A percentile compares a stretch with the other conserved stretches of the same genome.
phyloP scores from a whole-genome alignment of 2,329 filamentous ascomycete species.

The Tothia fuscella region DNA sequence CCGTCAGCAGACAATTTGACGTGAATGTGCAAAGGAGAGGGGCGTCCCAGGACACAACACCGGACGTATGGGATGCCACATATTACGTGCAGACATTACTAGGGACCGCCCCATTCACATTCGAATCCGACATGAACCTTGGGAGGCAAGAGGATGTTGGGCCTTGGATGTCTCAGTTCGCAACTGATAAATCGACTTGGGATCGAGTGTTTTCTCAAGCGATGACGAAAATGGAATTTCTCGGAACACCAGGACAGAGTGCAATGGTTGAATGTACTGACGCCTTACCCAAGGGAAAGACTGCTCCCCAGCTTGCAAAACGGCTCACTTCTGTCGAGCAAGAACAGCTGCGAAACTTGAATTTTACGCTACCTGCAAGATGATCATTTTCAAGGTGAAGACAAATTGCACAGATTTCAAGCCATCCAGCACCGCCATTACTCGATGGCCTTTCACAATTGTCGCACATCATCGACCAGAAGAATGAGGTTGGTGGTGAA shows the following conservation, averaged over 20 bases:
- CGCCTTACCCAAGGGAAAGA: not conserved
- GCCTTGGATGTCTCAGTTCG: not conserved
- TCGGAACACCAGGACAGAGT: not conserved
- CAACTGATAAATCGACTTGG: not conserved
- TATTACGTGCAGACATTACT: slow-evolving; percentile 18
- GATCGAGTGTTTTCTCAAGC: not conserved
- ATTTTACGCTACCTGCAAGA: not conserved
- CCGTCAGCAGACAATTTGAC: slow-evolving; percentile 35
- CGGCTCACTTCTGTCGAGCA: too few species aligned
- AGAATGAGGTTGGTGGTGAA: too few species aligned
- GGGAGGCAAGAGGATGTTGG: slow-evolving; percentile 1
- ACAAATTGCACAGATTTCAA: too few species aligned
- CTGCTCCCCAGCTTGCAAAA: too few species aligned
- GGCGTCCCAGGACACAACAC: slow-evolving; percentile 10
- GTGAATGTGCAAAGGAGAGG: slow-evolving; percentile 18
- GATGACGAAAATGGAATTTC: not conserved
- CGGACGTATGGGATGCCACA: slow-evolving; percentile 13
- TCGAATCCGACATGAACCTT: slow-evolving; percentile 21
- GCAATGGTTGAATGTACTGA: not conserved
- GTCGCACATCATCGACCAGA: too few species aligned
- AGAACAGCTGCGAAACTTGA: not conserved
- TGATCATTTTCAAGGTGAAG: too few species aligned
- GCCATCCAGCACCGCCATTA: too few species aligned
- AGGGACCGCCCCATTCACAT: slow-evolving; percentile 17
- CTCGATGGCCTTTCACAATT: too few species aligned